Base-by-base conservation (phyloP, 768 basidiomycete species). In the Cytidiella melzeri region DNA sequence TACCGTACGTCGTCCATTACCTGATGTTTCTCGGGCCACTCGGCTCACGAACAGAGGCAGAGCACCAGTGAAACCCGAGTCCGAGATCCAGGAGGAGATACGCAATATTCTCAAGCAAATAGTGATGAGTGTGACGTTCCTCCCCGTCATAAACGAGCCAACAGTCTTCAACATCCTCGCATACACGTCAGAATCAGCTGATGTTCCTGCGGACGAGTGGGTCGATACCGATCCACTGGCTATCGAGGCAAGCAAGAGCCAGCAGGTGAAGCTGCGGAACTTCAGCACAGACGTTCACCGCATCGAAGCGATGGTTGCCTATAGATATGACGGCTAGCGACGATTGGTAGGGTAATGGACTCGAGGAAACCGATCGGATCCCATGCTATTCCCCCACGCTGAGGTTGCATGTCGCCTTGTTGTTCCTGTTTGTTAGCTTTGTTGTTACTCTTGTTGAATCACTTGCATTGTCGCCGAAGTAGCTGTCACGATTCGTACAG, bases 221-320 rank as follows among this genome's bases (percentile, higher is more conserved):
- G 81, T 92, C 19, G 95, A 98, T 66, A 93, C 92, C 3, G 90
- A 96, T 65, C 87, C 92, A 7, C 74, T 91, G 45, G 84, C 87
- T 12, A 95, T 96, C 62, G 93, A 96, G 68, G 84, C 92, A 15
- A 84, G 88, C 60, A 93, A 94, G 70, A 89, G 84, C 63, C 88
- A 91, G 61, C 88, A 91, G 61, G 88, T 99, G 67, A 92, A 96
- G 68, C 77, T 99, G 71, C 74, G 95, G 58, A 93, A 82, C 63
- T 99, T 98, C 69, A 94, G 90, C 67, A 99, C 96, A 3, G 94
- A 97, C 66, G 82, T 94, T n/a, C 96, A 99, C 64, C 82, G 91
- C 49, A 90, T 99, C 62, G 90, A 97, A 65, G 92, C 94, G 4
- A 91, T 97, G 89, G 95, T 98, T 41, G 93, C 94, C 4, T 98